phyloP scores from a whole-genome alignment of 345 rosid species.

The Pseudoturritis turrita region DNA sequence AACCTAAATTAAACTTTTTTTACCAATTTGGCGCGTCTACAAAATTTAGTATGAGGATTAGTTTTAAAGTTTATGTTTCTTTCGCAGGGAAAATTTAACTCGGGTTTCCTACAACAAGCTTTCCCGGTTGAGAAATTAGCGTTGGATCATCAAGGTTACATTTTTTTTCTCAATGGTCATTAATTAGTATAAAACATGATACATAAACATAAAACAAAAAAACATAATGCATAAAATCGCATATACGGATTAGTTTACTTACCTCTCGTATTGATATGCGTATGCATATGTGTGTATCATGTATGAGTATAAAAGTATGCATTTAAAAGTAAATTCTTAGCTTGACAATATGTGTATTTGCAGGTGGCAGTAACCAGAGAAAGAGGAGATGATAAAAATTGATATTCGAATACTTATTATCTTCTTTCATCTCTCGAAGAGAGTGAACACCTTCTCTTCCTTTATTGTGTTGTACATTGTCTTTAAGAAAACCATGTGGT shows the following conservation, averaged over 20 bases:
- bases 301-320: neutral
- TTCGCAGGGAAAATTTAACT: constrained; percentile 12
- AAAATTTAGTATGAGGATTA: neutral
- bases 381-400: constrained; percentile 18
- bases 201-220: neutral
- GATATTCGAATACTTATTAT: neutral
- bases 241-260: neutral
- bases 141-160: constrained; percentile 1
- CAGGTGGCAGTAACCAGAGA: constrained; percentile 17
- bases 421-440: neutral
- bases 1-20: neutral
- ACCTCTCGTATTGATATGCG: neutral
- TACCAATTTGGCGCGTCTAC: neutral
- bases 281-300: neutral
- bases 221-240: neutral
- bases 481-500: constrained; percentile 19
- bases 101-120: constrained; percentile 9
- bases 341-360: constrained; percentile 5
- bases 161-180: neutral
- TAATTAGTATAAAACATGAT: neutral
- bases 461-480: constrained; percentile 5
- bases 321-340: neutral
- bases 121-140: constrained; percentile 18
- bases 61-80: neutral
- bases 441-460: neutral